Conservation (phyloP, 352 stramenopile genomes). For the Thraustochytrium sp. region DNA sequence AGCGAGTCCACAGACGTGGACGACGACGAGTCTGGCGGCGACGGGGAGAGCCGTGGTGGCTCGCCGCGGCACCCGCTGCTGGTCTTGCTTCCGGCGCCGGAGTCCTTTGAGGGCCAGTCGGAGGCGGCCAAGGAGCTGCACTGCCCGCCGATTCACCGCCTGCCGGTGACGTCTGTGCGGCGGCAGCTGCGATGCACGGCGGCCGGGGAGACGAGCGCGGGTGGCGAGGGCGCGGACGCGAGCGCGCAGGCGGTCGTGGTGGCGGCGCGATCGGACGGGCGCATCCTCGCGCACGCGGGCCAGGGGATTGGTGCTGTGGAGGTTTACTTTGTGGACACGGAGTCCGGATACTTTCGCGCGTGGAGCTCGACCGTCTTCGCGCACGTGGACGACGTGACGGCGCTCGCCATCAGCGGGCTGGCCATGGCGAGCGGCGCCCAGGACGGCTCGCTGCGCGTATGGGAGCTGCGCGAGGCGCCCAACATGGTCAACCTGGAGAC, state of each 20-base stretch:
- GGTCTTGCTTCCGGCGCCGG: neutral
- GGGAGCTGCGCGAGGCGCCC: neutral
- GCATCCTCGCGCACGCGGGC: slow-evolving; percentile 17
- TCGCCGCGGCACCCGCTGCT: neutral
- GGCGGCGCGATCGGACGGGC: neutral
- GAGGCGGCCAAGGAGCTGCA: neutral
- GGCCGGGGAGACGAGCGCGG: neutral
- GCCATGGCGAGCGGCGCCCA: neutral
- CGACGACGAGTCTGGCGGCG: neutral
- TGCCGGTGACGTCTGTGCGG: neutral
- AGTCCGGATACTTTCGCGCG: slow-evolving; percentile 16
- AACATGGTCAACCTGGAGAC: neutral
- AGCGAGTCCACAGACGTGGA: neutral
- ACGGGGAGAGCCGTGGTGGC: neutral
- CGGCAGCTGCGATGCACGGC: neutral
- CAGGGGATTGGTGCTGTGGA: neutral
- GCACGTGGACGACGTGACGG: slow-evolving; percentile 9
- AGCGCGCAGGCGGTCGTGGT: neutral
- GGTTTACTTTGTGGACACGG: slow-evolving; percentile 24
- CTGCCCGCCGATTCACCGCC: neutral
- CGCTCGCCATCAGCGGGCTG: neutral
- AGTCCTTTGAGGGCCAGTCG: neutral
- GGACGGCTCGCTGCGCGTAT: slow-evolving; percentile 24
- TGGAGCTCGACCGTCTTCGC: slow-evolving; percentile 20
- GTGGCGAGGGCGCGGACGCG: neutral